Conservation (phyloP, 148 eudicot species). For the Tetragonia tetragonoides region DNA sequence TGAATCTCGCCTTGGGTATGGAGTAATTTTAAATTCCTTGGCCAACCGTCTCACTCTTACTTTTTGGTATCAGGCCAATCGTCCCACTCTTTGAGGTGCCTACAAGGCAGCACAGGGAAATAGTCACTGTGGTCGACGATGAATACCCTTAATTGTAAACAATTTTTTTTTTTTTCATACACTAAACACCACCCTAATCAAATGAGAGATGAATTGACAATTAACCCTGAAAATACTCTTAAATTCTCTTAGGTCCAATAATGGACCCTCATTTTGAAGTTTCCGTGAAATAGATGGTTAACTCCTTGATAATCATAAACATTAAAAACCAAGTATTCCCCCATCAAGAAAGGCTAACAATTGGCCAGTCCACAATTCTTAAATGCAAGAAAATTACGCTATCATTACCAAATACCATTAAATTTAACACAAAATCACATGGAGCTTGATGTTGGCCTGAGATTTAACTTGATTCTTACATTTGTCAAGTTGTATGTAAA, state of each 20-base stretch:
- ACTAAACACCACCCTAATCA: not conserved
- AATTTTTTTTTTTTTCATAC: no score
- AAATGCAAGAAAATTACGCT: not conserved
- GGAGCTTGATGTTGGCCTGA: not conserved
- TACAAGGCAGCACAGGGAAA: no score
- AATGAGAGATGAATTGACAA: not conserved
- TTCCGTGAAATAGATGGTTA: not conserved
- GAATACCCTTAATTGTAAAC: no score
- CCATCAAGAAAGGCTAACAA: conserved; percentile 5
- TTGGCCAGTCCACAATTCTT: conserved; percentile 2
- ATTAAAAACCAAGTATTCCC: not conserved
- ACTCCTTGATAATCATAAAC: not conserved
- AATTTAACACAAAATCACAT: conserved; percentile 1
- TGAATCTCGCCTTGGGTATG: no score
- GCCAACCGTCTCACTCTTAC: no score
- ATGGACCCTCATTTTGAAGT: not conserved
- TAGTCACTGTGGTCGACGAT: no score
- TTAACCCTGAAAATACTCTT: not conserved
- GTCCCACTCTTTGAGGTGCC: no score
- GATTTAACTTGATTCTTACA: conserved; percentile 17
- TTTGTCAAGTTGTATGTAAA: conserved; percentile 3
- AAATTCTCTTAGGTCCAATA: conserved; percentile 6
- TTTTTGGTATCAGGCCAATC: no score
- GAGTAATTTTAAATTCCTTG: no score
- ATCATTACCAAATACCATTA: conserved; percentile 2